These are phyloP conservation scores for Inga laurina DNA, from an alignment of 306 rosid species.

Conservation along the genomic window DNA sequence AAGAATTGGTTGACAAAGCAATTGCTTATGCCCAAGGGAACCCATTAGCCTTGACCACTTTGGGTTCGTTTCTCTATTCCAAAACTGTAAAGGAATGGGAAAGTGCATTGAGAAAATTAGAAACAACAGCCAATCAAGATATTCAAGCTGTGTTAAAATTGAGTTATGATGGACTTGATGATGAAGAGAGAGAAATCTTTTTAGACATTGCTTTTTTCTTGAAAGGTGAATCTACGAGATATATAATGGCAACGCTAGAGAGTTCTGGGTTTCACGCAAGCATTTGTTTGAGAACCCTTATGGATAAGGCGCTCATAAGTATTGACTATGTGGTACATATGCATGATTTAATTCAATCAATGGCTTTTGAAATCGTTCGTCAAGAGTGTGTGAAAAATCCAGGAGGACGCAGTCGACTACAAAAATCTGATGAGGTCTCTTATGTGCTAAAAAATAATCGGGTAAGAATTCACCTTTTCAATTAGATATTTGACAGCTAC, in stretches of 20 bases:
- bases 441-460: not conserved
- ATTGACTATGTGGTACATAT: not conserved
- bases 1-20: too few species aligned
- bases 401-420: not conserved
- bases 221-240: not conserved
- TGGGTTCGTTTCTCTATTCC: not conserved
- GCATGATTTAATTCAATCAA: slow-evolving; percentile 36
- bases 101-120: not conserved
- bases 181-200: not conserved
- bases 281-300: slow-evolving; percentile 10
- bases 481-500: not conserved
- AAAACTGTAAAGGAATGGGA: not conserved
- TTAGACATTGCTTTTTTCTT: not conserved
- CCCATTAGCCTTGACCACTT: not conserved
- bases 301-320: not conserved
- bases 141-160: not conserved
- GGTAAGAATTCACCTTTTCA: not conserved
- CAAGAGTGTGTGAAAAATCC: not conserved
- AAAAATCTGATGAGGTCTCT: not conserved
- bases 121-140: not conserved
- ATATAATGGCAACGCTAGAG: not conserved
- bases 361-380: slow-evolving; percentile 17
- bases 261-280: slow-evolving; percentile 11
- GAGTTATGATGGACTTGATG: not conserved
- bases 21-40: not conserved